phyloP scores from a whole-genome alignment of 176 grass and related monocot species.

The sorghum (Sorghum bicolor) region Sorghum_bicolor_NCBIv3 NC_012870.2:7228001-7228500 shows the following conservation, averaged over 20 bases:
- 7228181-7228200: conserved; percentile 18
- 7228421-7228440: conserved; percentile 59
- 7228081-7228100: conserved; percentile 88
- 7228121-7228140: conserved; percentile 80
- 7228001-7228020: neutral
- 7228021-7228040: neutral
- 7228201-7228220: conserved; percentile 22
- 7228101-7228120: conserved; percentile 66
- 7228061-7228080: conserved; percentile 91
- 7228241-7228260: conserved; percentile 71
- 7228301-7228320: conserved; percentile 44
- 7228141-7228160: conserved; percentile 52
- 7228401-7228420: conserved; percentile 62
- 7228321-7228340: conserved; percentile 65
- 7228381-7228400: conserved; percentile 76
- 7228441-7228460: conserved; percentile 53
- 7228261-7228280: conserved; percentile 84
- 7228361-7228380: conserved; percentile 76
- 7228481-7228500: conserved; percentile 13
- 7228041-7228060: conserved; percentile 95
- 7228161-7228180: neutral
- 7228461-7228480: conserved; percentile 41
- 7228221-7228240: neutral
- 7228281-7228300: conserved; percentile 57
- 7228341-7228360: conserved; percentile 71